phyloP scores from a whole-genome alignment of 2,329 filamentous ascomycete species.

The Rhynchosporium graminicola region DNA sequence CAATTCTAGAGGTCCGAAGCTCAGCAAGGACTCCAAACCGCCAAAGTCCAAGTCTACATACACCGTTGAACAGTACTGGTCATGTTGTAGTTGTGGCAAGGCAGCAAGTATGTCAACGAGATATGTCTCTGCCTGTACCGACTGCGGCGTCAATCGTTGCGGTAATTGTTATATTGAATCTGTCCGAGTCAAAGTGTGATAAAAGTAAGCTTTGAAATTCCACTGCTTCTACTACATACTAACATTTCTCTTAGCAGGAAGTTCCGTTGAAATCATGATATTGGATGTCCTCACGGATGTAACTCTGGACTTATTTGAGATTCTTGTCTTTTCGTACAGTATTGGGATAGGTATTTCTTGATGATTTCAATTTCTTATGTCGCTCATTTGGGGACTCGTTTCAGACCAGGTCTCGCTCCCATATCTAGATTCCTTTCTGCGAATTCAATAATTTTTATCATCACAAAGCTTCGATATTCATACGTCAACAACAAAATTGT shows the following conservation, averaged over 20 bases:
- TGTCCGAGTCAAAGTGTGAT: neutral
- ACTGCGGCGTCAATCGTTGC: neutral
- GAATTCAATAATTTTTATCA: too few relatives aligned
- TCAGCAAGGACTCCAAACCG: neutral
- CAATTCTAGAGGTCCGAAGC: neutral
- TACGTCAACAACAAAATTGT: too few relatives aligned
- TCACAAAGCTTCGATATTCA: too few relatives aligned
- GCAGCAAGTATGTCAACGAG: neutral
- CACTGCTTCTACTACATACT: neutral
- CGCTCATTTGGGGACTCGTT: too few relatives aligned
- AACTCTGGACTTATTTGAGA: neutral
- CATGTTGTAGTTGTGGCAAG: neutral
- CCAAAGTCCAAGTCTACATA: neutral
- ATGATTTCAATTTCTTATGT: too few relatives aligned
- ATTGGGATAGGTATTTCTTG: too few relatives aligned
- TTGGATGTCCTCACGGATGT: neutral
- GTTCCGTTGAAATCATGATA: neutral
- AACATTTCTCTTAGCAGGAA: conserved; percentile 1
- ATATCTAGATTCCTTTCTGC: too few relatives aligned
- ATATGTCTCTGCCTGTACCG: neutral
- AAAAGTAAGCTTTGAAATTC: neutral
- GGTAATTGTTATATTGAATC: neutral
- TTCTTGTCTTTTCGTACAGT: neutral
- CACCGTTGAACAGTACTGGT: neutral
- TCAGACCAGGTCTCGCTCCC: too few relatives aligned